Percentiles rank a stretch among this genome's conserved stretches.
These are phyloP conservation scores for Polyplosphaeria fusca DNA, from an alignment of 495 filamentous ascomycete species.

Conservation along the genomic window DNA sequence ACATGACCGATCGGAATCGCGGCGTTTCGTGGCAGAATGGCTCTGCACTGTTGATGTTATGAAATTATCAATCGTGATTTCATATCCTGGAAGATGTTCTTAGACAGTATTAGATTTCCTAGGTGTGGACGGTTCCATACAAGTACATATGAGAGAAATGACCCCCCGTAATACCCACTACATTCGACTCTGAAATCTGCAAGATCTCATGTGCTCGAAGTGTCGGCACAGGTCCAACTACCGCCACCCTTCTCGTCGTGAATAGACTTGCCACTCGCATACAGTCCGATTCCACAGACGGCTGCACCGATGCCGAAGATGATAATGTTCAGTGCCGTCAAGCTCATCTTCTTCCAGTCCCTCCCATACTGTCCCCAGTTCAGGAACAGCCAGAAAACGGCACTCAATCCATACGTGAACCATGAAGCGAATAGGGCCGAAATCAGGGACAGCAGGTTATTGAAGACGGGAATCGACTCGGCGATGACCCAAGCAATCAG, in stretches of 20 bases:
- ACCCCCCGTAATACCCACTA: too few species aligned
- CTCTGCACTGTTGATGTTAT: too few species aligned
- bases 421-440: constrained; percentile 13
- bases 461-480: constrained; percentile 70
- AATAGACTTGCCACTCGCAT: constrained; percentile 39
- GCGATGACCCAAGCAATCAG: constrained; percentile 69
- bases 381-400: constrained; percentile 11
- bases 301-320: constrained; percentile 50
- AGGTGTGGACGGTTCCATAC: too few species aligned
- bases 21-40: too few species aligned
- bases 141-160: too few species aligned
- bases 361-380: constrained; percentile 38
- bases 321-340: constrained; percentile 48
- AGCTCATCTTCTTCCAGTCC: constrained; percentile 37
- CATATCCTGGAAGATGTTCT: too few species aligned
- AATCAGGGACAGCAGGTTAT: constrained; percentile 49
- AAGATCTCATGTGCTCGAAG: too few species aligned
- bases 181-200: too few species aligned
- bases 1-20: too few species aligned
- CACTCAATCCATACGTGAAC: constrained; percentile 21
- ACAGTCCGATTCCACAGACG: constrained; percentile 14
- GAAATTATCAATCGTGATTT: too few species aligned
- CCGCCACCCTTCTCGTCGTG: constrained; percentile 39
- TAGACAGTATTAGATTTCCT: too few species aligned
- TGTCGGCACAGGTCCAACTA: constrained; percentile 41